Base-by-base conservation (phyloP, 164 flowering plant species). In the Vitis cinerea region DNA sequence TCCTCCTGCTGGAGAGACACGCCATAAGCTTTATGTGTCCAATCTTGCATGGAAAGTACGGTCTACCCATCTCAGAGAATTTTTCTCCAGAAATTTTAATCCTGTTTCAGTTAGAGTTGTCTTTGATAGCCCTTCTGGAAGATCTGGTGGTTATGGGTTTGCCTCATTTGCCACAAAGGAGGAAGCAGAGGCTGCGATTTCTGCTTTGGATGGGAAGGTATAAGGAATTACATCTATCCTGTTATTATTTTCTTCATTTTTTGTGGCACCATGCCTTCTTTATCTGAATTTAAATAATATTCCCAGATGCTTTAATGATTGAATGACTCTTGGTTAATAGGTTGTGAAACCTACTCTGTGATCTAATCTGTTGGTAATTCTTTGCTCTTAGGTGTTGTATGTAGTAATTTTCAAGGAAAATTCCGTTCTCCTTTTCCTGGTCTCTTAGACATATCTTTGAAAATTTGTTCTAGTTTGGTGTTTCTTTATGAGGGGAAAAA, bases 11-110 rank as follows among this genome's bases (percentile, higher is more conserved):
- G 67, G 66, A 53, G 92, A 89, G 78, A 87, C 93, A 44, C 83
- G 80, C 44, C 80, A 92, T 79, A 83, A 78, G 70, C 86, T 94
- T 44, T 94, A 87, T 70, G 89, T 88, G 6, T 85, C 93, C 29
- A 94, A 94, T 83, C 97, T 92, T 64, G 85, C 86, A 54, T 92
- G 97, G 97, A 91, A 92, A 85, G 93, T 67, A 50, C 85, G 97
- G 70, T 79, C 95, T 51, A 77, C 50, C 61, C 82, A 89, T 76
- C 93, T 94, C 61, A 79, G 93, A 75, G 97, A 94, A 68, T 75
- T 89, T 47, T 85, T 91, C 72, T 76, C 90, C 74, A 77, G 81
- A 29, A 64, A 58, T 75, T 84, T 73, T 59, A 86, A 83, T 59
- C 95, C 90, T 10, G 83, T 88, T 63, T 85, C 97, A 57, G 76